Conservation (phyloP, 257 asterid species). For the Jaltomata sinuosa region DNA sequence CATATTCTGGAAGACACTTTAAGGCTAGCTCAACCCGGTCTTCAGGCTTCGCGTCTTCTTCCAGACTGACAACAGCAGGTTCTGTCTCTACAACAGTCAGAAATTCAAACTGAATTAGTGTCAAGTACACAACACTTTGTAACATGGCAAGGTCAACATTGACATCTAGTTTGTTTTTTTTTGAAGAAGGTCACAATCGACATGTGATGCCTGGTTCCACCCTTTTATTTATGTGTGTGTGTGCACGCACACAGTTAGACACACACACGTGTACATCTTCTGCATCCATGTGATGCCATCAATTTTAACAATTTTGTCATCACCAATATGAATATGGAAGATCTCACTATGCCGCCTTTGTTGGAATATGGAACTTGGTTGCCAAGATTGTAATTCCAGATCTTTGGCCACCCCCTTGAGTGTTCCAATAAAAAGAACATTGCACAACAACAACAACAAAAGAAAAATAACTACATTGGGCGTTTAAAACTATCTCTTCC, state of each 20-base stretch:
- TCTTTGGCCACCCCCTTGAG: too few relatives aligned
- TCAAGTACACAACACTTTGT: background rate
- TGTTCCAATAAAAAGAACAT: background rate
- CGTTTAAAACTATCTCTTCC: background rate
- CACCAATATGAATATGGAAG: background rate
- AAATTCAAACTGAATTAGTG: conserved; percentile 1
- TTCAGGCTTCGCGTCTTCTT: conserved; percentile 67
- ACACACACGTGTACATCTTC: background rate
- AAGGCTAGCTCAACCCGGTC: conserved; percentile 78
- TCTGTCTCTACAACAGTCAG: conserved; percentile 52
- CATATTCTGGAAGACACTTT: conserved; percentile 66
- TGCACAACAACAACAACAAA: background rate
- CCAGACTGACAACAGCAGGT: conserved; percentile 43
- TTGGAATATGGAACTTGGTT: background rate
- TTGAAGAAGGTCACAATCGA: background rate
- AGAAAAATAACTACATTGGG: too few relatives aligned
- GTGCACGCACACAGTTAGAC: background rate
- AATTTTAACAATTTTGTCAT: background rate
- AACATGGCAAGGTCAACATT: background rate
- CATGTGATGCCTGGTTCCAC: background rate
- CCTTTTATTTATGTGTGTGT: background rate
- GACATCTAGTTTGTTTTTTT: background rate
- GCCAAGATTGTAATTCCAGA: background rate
- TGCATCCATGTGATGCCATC: background rate
- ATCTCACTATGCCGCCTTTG: background rate